Evolutionary conservation across 345 rosid species (phyloP), one percentile per base, ranked within the genome.

Genomic region (Kernera saxatilis): DNA sequence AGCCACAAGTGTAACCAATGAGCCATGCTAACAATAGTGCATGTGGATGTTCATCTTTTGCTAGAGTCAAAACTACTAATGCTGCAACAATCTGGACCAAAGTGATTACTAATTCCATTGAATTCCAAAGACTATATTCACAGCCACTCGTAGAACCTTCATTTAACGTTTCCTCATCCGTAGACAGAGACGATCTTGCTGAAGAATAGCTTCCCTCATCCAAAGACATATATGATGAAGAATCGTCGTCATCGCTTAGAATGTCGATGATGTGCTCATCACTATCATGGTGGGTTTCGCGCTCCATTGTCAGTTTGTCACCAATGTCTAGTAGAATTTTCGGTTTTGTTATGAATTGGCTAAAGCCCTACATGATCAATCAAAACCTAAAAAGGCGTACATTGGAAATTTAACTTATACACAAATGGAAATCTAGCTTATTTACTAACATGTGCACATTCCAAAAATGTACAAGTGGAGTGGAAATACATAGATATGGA

Each of bases 1-100:
- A 57, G 2, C 56, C 66, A 69, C 48, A 69, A 57, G 56, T 46
- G 37, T 69, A 57, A 35, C 17, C 73, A 1, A 69, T 45, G 36
- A 69, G 57, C 73, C 65, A 46, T 32, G 57, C 25, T 45, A 57
- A 57, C 48, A 69, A 45, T 3, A 23, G 66, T 23, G 10, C 9
- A 25, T 46, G 73, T 69, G 57, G 48, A 15, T 69, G 48, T 45
- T 69, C 66, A 18, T 69, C 48, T 69, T 69, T 35, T 43, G 57
- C 35, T 30, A 46, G 17, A 57, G 8, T 57, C 27, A 27, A 33
- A 15, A 69, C 46, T 35, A 69, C 1, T 57, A 57, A 33, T 36
- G 73, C 48, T 17, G 57, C 66, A 69, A 45, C 21, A 15, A 46
- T 69, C 46, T 57, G 73, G 33, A 33, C 48, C 33, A 7, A 29